Evolutionary conservation across 495 filamentous ascomycete genomes (phyloP).

Genomic region (Margaritispora aquatica): DNA sequence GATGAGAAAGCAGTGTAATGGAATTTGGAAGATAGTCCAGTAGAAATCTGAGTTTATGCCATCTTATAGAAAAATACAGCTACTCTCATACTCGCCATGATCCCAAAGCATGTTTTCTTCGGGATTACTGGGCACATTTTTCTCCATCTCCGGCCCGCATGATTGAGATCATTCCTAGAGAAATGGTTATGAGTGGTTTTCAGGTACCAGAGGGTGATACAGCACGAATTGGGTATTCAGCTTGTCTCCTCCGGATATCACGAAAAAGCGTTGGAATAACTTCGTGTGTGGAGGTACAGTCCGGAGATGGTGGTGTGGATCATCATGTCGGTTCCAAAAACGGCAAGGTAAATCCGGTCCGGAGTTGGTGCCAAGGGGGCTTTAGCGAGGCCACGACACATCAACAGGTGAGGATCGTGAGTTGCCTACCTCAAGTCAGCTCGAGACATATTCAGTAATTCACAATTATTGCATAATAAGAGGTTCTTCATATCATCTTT

Average conservation of each 20-base stretch:
- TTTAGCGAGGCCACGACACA: neutral
- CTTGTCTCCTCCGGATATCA: neutral
- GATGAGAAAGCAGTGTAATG: neutral
- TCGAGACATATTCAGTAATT: neutral
- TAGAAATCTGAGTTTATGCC: neutral
- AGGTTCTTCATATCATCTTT: neutral
- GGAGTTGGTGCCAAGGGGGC: neutral
- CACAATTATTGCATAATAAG: neutral
- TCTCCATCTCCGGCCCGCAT: neutral
- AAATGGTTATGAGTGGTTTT: neutral
- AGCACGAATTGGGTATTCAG: neutral
- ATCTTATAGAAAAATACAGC: neutral
- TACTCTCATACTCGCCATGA: neutral
- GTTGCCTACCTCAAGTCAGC: neutral
- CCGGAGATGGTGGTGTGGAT: neutral
- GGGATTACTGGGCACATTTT: neutral
- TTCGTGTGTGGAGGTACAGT: neutral
- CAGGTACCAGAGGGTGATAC: no score
- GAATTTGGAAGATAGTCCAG: neutral
- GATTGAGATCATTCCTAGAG: neutral
- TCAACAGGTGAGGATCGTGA: neutral
- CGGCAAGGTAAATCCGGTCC: neutral
- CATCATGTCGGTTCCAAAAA: neutral
- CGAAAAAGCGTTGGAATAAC: no score
- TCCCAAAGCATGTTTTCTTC: neutral